Evolutionary conservation across 176 grass and related monocot genomes (phyloP), one percentile per base, ranked within the genome.

Genomic region (Aegilops longissima): DNA sequence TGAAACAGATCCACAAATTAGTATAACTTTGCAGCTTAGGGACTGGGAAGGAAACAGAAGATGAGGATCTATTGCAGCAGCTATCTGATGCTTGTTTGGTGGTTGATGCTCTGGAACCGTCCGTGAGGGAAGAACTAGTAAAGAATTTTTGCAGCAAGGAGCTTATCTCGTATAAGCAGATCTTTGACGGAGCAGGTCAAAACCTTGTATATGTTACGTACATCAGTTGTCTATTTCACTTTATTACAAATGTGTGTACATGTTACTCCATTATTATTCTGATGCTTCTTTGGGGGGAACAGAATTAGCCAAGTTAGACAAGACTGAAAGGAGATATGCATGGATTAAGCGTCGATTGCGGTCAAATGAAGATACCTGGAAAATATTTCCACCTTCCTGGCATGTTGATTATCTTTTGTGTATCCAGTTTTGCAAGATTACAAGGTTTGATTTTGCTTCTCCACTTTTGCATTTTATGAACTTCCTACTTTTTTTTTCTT

Each of bases 361-460:
- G 40, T 94, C 97, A 78, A 99, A 99, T 83, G 97, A 99, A 87
- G 97, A 99, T 71, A 94, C 93, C 65, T 99, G 97, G 97, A 99
- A 96, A 91, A 96, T 96, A 88, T 99, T 99, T 88, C 94, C 97
- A 78, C 89, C 88, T 71, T 86, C 92, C 27, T 99, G 97, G 97
- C 97, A 99, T 85, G 92, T 99, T 83, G 94, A 99, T 65, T 99
- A 96, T 93, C 87, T 99, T 23, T 80, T 99, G 67, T 99, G 97
- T 80, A 99, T 99, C 83, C 97, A 99, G 87, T 99, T 99, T 88
- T 99, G 97, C 84, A 99, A 99, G 85, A 88, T 99, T 82, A 99
- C 97, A 76, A 99, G 97, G 97, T 99, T 83, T 87, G 80, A 66
- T 77, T 85, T 73, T 17, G 49, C 80, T 69, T 79, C 40, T 83